Evolutionary conservation across 2,329 filamentous ascomycete genomes (phyloP), one percentile per base, ranked within the genome.

Genomic region (Cercospora canescens): DNA sequence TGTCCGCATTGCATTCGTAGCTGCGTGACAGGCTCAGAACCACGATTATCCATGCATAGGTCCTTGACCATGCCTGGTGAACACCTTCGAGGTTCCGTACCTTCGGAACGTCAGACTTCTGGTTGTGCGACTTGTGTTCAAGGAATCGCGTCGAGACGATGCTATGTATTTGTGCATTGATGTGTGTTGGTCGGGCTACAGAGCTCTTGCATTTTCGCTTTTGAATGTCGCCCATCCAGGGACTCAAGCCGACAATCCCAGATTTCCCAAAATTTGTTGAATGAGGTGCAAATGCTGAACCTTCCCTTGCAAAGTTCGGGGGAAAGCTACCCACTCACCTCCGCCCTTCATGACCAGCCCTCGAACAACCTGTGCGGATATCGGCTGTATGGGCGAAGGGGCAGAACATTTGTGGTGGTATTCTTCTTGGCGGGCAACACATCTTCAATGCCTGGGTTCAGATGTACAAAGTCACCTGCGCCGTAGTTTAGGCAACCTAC

Each of bases 401-500:
- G 45, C 21, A 28, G 6, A 3, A 50, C 11, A 24, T 14, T 21
- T 50, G 45, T 50, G 24, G 45, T 50, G 9, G 12, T 26, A 7
- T 50, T 50, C 34, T 39, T 37, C 21, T 39, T 59, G 32, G 16
- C 32, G 28, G 56, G 34, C 24, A 39, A 39, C n/a, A 8, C 7
- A 59, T 59, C 56, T 39, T 21, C 11, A 7, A 30, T 39, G 8
- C 56, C 50, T 26, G 56, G 56, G 7, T 59, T 24, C 6, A 59
- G 32, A 16, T 6, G 35, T 2, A 59, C 56, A 26, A 39, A 35
- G 11, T 59, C 56, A 26, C 56, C 24, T 28, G 16, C 18, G n/a
- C 56, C 56, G 37, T 59, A 59, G 34, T 59, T 59, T 28, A 39
- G 32, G 26, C 56, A 59, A 11, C 35, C 35, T n/a, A 59, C 24